These are phyloP conservation scores for Fusarium humuli DNA, from an alignment of 2,329 filamentous ascomycete genomes.

Conservation along the genomic window DNA sequence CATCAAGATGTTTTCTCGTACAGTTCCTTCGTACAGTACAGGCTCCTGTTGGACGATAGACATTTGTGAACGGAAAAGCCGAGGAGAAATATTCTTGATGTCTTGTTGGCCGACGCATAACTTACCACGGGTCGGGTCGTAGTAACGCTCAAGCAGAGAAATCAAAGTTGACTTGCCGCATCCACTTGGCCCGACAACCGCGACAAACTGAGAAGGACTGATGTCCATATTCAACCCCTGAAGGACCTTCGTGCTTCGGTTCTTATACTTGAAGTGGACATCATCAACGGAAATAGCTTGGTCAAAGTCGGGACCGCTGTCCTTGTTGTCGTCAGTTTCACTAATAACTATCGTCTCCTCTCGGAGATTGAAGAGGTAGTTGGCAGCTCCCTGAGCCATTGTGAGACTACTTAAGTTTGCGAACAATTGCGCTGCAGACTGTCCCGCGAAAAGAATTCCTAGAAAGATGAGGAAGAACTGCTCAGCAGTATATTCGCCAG, in stretches of 20 bases:
- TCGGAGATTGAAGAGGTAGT: conserved; percentile 58
- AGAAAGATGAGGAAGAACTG: conserved; percentile 59
- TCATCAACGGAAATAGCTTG: conserved; percentile 20
- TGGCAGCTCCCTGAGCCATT: conserved; percentile 57
- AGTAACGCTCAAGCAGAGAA: conserved; percentile 60
- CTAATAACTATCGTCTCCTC: conserved; percentile 50
- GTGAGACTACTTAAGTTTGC: conserved; percentile 59
- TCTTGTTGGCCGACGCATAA: conserved; percentile 47
- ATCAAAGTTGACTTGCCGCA: conserved; percentile 72
- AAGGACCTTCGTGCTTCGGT: conserved; percentile 16
- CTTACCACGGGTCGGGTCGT: conserved; percentile 51
- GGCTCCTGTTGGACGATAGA: conserved; percentile 57
- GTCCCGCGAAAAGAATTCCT: conserved; percentile 52
- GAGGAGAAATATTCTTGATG: conserved; percentile 40
- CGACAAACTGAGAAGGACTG: conserved; percentile 56
- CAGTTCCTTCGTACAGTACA: conserved; percentile 59
- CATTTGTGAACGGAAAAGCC: conserved; percentile 50
- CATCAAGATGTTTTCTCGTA: conserved; percentile 66
- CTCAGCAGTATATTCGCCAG: conserved; percentile 53
- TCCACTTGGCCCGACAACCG: conserved; percentile 67
- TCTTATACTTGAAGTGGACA: conserved; percentile 30
- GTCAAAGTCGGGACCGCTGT: conserved; percentile 36
- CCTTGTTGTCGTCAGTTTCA: conserved; percentile 53
- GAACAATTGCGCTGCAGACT: conserved; percentile 51
- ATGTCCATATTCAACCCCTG: conserved; percentile 15